A percentile compares a stretch with the other conserved stretches of the same genome.
phyloP scores from a whole-genome alignment of 768 basidiomycete species.

The Udeniomyces megalosporus region DNA sequence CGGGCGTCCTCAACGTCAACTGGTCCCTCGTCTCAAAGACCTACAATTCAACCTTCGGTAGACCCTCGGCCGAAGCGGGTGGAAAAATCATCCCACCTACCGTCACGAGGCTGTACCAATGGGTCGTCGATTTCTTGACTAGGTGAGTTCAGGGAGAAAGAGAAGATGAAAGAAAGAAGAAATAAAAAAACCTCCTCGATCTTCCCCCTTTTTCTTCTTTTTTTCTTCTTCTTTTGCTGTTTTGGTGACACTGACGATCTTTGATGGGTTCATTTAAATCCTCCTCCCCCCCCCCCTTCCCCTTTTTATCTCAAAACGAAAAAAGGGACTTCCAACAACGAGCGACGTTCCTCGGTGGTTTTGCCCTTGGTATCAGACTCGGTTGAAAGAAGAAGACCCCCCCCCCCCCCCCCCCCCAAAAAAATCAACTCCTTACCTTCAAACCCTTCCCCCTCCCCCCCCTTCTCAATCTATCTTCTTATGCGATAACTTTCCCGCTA shows the following conservation, averaged over 20 bases:
- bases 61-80: not conserved
- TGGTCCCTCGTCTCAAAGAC: not conserved
- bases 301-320: too few relatives aligned
- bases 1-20: constrained; percentile 12
- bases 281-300: too few relatives aligned
- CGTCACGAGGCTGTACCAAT: not conserved
- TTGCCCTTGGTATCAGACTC: constrained; percentile 7
- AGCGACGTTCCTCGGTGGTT: constrained; percentile 13
- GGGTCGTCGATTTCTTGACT: constrained; percentile 13
- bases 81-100: constrained; percentile 2
- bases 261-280: too few relatives aligned
- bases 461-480: too few relatives aligned
- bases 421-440: too few relatives aligned
- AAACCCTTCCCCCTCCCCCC: too few relatives aligned
- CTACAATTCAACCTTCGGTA: not conserved
- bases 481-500: too few relatives aligned
- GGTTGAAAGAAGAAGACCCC: not conserved
- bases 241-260: not conserved
- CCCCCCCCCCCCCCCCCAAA: too few relatives aligned
- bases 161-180: not conserved
- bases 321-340: constrained; percentile 17
- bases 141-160: not conserved
- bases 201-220: not conserved
- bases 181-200: not conserved
- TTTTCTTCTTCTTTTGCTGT: not conserved